Percentiles rank a stretch among this genome's conserved stretches.
Conservation (phyloP, 2,329 filamentous ascomycete genomes). For the Chrysoporthe puriensis region DNA sequence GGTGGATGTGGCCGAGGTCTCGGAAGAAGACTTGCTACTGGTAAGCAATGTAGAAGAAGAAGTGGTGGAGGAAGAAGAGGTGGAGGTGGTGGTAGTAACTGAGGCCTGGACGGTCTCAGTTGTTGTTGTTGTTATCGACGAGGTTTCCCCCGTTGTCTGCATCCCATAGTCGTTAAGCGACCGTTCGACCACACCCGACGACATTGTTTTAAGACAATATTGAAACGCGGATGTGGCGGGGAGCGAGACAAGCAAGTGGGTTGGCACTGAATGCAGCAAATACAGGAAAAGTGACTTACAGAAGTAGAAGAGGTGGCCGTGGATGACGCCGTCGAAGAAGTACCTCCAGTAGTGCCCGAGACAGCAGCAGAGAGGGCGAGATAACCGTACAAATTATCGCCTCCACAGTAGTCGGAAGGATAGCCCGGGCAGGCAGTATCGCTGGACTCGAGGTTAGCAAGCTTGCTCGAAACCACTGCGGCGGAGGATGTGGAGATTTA, state of each 20-base stretch:
- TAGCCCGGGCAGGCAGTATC: constrained; percentile 69
- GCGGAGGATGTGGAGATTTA: background rate
- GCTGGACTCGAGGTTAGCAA: constrained; percentile 25
- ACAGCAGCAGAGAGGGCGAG: constrained; percentile 56
- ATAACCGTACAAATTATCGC: constrained; percentile 66
- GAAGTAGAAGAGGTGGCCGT: constrained; percentile 31
- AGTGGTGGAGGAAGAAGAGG: constrained; percentile 33
- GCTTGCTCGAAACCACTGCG: no score
- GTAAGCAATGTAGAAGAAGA: constrained; percentile 35
- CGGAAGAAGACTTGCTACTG: constrained; percentile 23
- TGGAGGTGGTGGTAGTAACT: constrained; percentile 37
- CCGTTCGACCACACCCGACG: constrained; percentile 21
- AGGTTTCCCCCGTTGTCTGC: constrained; percentile 33
- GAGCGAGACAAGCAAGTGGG: constrained; percentile 2
- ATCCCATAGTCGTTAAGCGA: constrained; percentile 30
- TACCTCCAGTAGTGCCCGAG: constrained; percentile 55
- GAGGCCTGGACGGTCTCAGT: constrained; percentile 43
- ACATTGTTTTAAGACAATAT: constrained; percentile 5
- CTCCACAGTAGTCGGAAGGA: constrained; percentile 68
- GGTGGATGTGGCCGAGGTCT: constrained; percentile 1
- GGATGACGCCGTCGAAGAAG: constrained; percentile 29
- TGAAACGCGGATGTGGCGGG: constrained; percentile 17
- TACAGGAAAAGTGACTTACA: constrained; percentile 22
- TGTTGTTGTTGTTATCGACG: constrained; percentile 32
- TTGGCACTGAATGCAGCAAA: background rate